Evolutionary conservation across 176 grass and related monocot species (phyloP).

Genomic region (Oryza coarctata): DNA sequence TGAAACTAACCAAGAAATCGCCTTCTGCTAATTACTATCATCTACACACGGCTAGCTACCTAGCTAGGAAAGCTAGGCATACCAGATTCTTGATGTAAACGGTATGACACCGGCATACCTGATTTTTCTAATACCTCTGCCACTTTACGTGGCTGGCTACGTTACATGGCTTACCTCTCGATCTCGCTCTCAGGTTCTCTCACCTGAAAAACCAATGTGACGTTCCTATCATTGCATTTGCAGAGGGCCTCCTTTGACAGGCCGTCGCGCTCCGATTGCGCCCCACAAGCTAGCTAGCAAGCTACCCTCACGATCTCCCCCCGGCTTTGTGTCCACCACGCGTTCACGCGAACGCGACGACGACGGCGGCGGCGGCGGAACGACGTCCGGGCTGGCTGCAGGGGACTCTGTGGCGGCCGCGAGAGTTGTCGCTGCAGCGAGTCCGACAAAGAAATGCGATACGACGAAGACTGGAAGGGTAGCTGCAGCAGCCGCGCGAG

Average conservation of each 20-base stretch:
- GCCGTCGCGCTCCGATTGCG: constrained; percentile 35
- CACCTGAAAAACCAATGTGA: constrained; percentile 24
- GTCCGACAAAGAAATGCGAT: constrained; percentile 3
- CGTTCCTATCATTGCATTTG: constrained; percentile 35
- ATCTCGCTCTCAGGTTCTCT: background rate
- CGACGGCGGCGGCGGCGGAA: background rate
- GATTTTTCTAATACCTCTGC: constrained; percentile 15
- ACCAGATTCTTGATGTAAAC: constrained; percentile 55
- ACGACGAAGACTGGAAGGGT: background rate
- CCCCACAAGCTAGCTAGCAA: constrained; percentile 32
- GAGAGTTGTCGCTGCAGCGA: background rate
- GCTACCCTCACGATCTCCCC: background rate
- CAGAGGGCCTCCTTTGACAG: constrained; percentile 9
- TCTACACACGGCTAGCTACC: background rate
- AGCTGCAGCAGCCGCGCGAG: background rate
- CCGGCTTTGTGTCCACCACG: background rate
- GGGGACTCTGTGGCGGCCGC: background rate
- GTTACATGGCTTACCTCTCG: background rate
- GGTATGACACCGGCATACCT: constrained; percentile 46
- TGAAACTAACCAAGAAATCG: background rate
- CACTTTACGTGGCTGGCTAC: constrained; percentile 37
- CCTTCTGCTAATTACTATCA: background rate
- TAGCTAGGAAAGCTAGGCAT: constrained; percentile 24
- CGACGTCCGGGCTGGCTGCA: background rate
- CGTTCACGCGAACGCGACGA: background rate